These are phyloP conservation scores for Emericellopsis atlantica DNA, from an alignment of 2,329 filamentous ascomycete genomes.

Conservation along the genomic window DNA sequence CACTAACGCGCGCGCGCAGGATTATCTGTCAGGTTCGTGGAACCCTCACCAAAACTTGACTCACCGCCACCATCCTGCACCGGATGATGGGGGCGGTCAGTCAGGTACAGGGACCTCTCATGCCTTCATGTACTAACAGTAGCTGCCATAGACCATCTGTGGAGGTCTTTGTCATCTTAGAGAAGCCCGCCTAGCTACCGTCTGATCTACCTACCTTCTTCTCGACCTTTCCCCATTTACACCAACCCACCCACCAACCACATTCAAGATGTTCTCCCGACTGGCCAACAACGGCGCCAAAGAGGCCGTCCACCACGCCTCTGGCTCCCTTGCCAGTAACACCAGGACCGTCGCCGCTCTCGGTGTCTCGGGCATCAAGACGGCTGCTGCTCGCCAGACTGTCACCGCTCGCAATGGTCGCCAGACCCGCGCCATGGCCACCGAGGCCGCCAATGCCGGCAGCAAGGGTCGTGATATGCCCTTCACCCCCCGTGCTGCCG, in stretches of 20 bases:
- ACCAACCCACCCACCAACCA: constrained; percentile 2
- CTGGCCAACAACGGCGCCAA: constrained; percentile 38
- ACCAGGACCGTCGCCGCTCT: neutral
- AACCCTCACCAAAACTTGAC: constrained; percentile 20
- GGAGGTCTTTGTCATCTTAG: constrained; percentile 24
- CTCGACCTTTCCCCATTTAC: neutral
- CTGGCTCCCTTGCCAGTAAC: neutral
- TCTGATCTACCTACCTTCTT: neutral
- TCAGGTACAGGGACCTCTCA: neutral
- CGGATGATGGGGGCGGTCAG: neutral
- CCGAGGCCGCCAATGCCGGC: constrained; percentile 41
- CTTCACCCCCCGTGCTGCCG: constrained; percentile 42
- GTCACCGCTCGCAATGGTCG: constrained; percentile 17
- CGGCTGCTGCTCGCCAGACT: neutral
- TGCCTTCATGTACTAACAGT: neutral
- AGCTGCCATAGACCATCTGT: constrained; percentile 23
- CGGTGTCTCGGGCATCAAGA: neutral
- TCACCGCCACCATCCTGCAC: constrained; percentile 2
- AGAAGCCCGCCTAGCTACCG: constrained; percentile 1
- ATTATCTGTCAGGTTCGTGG: constrained; percentile 63
- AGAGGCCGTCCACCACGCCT: constrained; percentile 33
- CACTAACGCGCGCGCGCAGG: constrained; percentile 38
- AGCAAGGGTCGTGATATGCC: constrained; percentile 61
- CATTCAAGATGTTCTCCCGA: constrained; percentile 45
- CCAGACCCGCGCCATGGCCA: constrained; percentile 17